phyloP scores from a whole-genome alignment of 805 yeast genomes.

The Maudiozyma bulderi region DNA sequence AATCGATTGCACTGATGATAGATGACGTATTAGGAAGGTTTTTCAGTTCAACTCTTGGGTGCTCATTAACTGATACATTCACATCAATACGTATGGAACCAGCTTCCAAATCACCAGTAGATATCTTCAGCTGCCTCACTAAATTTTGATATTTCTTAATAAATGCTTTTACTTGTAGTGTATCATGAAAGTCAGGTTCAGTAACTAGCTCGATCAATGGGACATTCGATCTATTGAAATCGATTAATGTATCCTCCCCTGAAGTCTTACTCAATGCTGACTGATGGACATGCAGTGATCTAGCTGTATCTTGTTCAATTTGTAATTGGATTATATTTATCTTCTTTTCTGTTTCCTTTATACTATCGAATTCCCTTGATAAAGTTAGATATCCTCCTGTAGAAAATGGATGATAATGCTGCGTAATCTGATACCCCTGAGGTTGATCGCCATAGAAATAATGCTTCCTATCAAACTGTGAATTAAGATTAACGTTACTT shows the following conservation, averaged over 20 bases:
- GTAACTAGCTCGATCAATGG: constrained; percentile 91
- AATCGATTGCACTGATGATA: constrained; percentile 62
- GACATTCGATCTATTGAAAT: constrained; percentile 73
- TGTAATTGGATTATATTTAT: constrained; percentile 75
- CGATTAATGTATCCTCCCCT: constrained; percentile 40
- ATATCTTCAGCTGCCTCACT: constrained; percentile 58
- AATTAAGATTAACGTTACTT: constrained; percentile 43
- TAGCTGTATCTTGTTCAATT: constrained; percentile 92
- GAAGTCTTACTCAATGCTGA: constrained; percentile 16
- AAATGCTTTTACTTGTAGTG: constrained; percentile 65
- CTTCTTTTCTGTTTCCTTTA: constrained; percentile 32
- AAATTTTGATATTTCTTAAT: constrained; percentile 70
- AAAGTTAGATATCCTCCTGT: constrained; percentile 50
- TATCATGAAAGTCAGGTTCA: constrained; percentile 65
- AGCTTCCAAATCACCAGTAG: constrained; percentile 84
- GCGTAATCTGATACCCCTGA: constrained; percentile 90
- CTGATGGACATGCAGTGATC: constrained; percentile 41
- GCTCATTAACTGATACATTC: constrained; percentile 69
- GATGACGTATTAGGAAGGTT: constrained; percentile 80
- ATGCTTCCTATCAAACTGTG: constrained; percentile 86
- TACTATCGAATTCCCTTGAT: constrained; percentile 43
- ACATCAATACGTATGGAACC: constrained; percentile 96
- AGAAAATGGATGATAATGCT: constrained; percentile 74
- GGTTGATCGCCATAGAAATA: constrained; percentile 97
- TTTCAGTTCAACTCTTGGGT: constrained; percentile 77